Conservation (phyloP, 176 grass and related monocot species). For the Dactylis glomerata region DNA sequence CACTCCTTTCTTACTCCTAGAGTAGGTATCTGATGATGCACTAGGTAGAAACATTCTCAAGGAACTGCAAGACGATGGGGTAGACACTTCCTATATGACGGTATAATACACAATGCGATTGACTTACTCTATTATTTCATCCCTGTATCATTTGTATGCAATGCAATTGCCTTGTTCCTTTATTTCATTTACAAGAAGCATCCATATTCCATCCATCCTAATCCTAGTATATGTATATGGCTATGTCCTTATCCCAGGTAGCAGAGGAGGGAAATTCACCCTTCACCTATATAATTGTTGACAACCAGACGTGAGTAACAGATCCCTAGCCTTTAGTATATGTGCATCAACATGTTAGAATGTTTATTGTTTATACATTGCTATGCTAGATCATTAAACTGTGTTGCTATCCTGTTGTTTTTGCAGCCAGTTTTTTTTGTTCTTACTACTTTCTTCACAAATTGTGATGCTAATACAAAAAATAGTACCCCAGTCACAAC, state of each 20-base stretch:
- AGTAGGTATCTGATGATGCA: conserved; percentile 63
- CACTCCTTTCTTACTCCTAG: neutral
- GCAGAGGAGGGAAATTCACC: conserved; percentile 71
- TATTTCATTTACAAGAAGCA: neutral
- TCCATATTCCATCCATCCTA: neutral
- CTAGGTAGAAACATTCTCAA: conserved; percentile 58
- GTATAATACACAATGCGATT: conserved; percentile 18
- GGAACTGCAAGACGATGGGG: conserved; percentile 71
- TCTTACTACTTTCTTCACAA: neutral
- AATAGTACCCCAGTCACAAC: neutral
- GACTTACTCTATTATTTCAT: neutral
- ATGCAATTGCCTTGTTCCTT: neutral
- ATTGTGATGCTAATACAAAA: neutral
- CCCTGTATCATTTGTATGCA: neutral
- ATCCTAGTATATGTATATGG: neutral
- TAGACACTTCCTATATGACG: conserved; percentile 73
- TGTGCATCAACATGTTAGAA: neutral
- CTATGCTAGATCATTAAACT: neutral
- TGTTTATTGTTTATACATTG: neutral
- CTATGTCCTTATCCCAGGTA: conserved; percentile 49
- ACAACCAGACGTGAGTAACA: conserved; percentile 75
- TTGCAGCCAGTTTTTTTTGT: neutral
- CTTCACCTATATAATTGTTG: conserved; percentile 96
- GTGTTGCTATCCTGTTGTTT: neutral
- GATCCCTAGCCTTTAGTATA: neutral